Evolutionary conservation across 2,329 filamentous ascomycete species (phyloP), one percentile per base, ranked within the genome.

Genomic region (Dothistroma pini): DNA sequence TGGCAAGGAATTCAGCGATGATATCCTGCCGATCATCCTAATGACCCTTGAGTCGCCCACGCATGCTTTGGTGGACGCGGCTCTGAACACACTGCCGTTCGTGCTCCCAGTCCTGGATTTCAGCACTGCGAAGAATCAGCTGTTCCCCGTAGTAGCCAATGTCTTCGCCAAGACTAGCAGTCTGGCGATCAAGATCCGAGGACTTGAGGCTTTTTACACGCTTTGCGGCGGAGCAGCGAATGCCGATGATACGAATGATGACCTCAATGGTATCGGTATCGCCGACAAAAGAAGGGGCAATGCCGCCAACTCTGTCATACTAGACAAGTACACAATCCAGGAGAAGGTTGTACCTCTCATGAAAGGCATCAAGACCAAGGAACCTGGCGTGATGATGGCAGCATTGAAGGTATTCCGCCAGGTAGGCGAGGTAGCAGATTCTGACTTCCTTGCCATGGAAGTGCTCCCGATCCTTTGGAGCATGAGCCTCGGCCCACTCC

Each of bases 251-350:
- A 74, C 77, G 34, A 77, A 77, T 0, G 91, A 95, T 72, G 93
- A 91, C 4, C 81, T 97, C 2, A 88, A 91, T 66, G 92, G 91
- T 0, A 80, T 93, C 47, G 72, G 72, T 48, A 75, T 83, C 16
- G 9, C 68, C 6, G 64, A 66, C 74, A 79, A 56, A 79, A 84
- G 69, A 66, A 59, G 71, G 70, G 84, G 70, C 83, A 56, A 64
- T 14, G 56, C 57, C 2, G 61, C 62, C 6, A 88, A 71, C 79
- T 83, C 1, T 84, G 83, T 3, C 0, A 93, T 93, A 2, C 80
- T 99, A 31, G 95, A 99, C 78, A 97, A 97, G 75, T 97, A 95
- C 72, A 97, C 95, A 0, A 93, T 99, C 78, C 95, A 99, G 74
- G 95, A 99, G 74, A 97, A 97, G 79, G 90, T 99, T 35, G 85